Base-by-base conservation (phyloP, 805 yeast species). In the Jamesozyma lodderae region DNA sequence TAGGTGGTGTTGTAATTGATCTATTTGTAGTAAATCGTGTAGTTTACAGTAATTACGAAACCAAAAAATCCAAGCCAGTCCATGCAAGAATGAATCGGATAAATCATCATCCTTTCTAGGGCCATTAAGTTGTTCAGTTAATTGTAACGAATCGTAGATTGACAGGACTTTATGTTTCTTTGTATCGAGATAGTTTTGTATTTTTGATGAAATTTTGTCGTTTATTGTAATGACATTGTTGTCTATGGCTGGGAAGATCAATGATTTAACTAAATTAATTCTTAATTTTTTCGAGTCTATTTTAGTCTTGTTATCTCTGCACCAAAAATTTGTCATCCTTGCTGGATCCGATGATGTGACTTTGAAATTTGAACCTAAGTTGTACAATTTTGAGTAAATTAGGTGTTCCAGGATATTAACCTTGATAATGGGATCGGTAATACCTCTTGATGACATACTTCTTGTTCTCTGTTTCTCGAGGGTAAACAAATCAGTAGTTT, bases 141-240 rank as follows among this genome's bases (percentile, higher is more conserved):
- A 73, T 63, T 81, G 47, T 63, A 83, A 73, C 51, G 86, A 81
- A 65, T 86, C 92, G 63, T 81, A 78, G 45, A 64, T 37, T 46
- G 33, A 28, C 10, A n/a, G 9, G 9, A 10, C 16, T 17, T 29
- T 28, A 7, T 11, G 6, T 27, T 19, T 27, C 26, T 14, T 14
- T 18, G n/a, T n/a, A n/a, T n/a, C n/a, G n/a, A n/a, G n/a, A n/a
- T n/a, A n/a, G n/a, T 22, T 23, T 17, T 8, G 22, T 18, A 17
- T 22, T 16, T 21, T 19, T 15, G 15, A 20, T 10, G 4, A 4
- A 4, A 35, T 4, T 10, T 24, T 15, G 3, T n/a, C 5, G 10
- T 29, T 9, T 4, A 29, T 8, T 7, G 16, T 11, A 17, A 17
- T 7, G 18, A 11, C 2, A 6, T n/a, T 18, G 8, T 16, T 23